phyloP scores from a whole-genome alignment of 257 asterid genomes.

The Ilex aquifolium region DNA sequence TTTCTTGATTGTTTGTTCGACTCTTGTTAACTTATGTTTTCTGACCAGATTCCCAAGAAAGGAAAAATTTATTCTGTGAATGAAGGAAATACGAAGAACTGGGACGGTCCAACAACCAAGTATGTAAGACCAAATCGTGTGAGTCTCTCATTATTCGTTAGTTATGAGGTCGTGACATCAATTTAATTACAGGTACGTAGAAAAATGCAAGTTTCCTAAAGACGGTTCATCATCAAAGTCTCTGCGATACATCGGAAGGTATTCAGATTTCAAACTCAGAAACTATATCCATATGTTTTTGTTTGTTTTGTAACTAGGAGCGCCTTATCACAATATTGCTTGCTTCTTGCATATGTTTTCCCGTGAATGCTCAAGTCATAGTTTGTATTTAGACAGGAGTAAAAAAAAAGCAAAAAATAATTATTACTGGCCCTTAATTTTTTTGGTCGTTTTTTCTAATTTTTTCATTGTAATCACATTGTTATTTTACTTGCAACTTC shows the following conservation, averaged over 20 bases:
- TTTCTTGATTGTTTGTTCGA: not conserved
- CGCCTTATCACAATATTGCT: no score
- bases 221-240: constrained; percentile 95
- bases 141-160: not conserved
- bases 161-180: constrained; percentile 7
- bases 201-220: constrained; percentile 77
- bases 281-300: no score
- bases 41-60: constrained; percentile 64
- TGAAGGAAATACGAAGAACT: constrained; percentile 92
- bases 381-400: no score
- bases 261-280: constrained; percentile 7
- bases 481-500: no score
- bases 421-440: no score
- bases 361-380: no score
- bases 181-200: constrained; percentile 56
- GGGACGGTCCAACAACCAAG: constrained; percentile 91
- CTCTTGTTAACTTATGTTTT: not conserved
- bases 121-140: constrained; percentile 21
- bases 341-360: no score
- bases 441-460: no score
- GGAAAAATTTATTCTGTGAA: constrained; percentile 91
- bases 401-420: no score
- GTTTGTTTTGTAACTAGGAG: no score
- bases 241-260: constrained; percentile 96
- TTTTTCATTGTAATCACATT: no score